phyloP scores from a whole-genome alignment of 495 filamentous ascomycete genomes.

The Bryoglossum gracile region DNA sequence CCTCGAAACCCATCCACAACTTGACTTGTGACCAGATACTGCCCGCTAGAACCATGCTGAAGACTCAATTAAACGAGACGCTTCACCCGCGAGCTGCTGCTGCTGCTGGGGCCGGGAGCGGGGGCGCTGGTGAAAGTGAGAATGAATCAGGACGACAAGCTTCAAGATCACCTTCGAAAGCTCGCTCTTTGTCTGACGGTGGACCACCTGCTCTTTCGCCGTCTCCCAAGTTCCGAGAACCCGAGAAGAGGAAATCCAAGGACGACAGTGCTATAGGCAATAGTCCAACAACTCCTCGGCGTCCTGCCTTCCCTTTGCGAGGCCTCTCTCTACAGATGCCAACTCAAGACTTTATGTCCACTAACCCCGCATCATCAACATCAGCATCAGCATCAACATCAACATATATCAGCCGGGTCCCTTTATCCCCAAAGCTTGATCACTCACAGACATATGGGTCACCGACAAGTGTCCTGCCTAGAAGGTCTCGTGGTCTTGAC shows the following conservation, averaged over 20 bases:
- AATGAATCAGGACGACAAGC: neutral
- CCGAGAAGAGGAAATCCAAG: conserved; percentile 52
- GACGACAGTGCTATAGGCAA: conserved; percentile 67
- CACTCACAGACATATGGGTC: conserved; percentile 76
- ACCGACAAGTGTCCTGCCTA: conserved; percentile 73
- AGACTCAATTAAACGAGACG: conserved; percentile 16
- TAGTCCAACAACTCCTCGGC: conserved; percentile 56
- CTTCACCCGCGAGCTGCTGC: neutral
- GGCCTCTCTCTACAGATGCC: conserved; percentile 72
- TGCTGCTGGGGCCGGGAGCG: too few species aligned
- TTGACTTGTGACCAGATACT: neutral
- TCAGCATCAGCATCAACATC: conserved; percentile 49
- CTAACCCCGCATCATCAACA: too few species aligned
- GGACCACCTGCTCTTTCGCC: conserved; percentile 50
- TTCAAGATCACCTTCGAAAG: conserved; percentile 22
- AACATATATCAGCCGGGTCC: conserved; percentile 54
- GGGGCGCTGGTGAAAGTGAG: neutral
- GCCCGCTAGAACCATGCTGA: conserved; percentile 13
- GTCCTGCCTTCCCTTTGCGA: conserved; percentile 50
- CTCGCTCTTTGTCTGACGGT: conserved; percentile 31
- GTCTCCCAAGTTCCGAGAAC: conserved; percentile 58
- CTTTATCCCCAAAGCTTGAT: conserved; percentile 81
- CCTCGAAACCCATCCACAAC: too few species aligned
- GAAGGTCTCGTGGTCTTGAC: conserved; percentile 80
- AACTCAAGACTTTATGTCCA: conserved; percentile 42